A percentile compares a stretch with the other conserved stretches of the same genome.
phyloP scores from a whole-genome alignment of 2,329 filamentous ascomycete genomes.

The Beauveria asiatica region DNA sequence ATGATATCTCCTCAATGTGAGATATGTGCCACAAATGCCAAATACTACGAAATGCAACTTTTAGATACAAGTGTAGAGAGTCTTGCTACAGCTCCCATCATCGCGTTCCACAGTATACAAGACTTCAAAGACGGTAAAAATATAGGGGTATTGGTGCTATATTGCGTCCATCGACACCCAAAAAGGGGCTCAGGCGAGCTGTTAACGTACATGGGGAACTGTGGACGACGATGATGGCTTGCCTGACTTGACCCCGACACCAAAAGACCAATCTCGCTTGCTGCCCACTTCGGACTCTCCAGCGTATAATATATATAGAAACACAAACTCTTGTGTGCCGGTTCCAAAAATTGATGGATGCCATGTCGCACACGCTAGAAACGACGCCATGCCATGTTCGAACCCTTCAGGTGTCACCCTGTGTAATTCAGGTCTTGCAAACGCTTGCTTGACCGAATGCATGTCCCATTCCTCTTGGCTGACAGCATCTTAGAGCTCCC shows the following conservation, averaged over 20 bases:
- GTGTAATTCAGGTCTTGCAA: constrained; percentile 21
- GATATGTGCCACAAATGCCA: constrained; percentile 18
- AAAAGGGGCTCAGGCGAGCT: constrained; percentile 25
- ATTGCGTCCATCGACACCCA: constrained; percentile 32
- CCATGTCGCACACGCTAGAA: constrained; percentile 20
- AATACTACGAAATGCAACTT: constrained; percentile 16
- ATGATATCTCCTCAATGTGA: constrained; percentile 14
- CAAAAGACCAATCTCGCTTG: constrained; percentile 14
- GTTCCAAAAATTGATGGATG: constrained; percentile 5
- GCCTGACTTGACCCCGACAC: constrained; percentile 42
- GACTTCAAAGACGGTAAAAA: constrained; percentile 24
- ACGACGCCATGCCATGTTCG: constrained; percentile 21
- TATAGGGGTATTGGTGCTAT: constrained; percentile 30
- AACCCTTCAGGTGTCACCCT: constrained; percentile 18
- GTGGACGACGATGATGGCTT: constrained; percentile 65
- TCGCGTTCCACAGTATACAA: constrained; percentile 47
- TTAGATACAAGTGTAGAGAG: constrained; percentile 35
- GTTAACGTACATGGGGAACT: constrained; percentile 58
- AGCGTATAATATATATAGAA: constrained; percentile 14
- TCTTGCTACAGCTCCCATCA: constrained; percentile 49
- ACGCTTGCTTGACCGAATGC: constrained; percentile 25
- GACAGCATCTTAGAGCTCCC: constrained; percentile 17
- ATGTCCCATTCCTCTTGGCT: constrained; percentile 21
- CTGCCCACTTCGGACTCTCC: constrained; percentile 19
- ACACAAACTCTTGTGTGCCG: not conserved